Evolutionary conservation across 2,329 filamentous ascomycete genomes (phyloP).

Genomic region (Mariannaea sp.): DNA sequence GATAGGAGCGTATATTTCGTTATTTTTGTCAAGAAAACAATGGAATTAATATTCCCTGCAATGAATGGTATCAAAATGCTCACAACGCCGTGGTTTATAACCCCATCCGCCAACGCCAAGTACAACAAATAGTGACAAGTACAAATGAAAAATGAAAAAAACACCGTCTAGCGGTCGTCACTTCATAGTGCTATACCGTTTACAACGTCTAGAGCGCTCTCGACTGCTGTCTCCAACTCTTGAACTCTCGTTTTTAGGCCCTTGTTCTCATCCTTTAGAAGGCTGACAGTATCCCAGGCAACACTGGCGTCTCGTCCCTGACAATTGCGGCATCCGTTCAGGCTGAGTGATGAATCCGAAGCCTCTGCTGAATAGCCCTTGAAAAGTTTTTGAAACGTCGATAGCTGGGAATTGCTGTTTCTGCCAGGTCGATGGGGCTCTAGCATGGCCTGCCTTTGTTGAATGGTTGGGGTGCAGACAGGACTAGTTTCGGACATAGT

Average conservation of each 20-base stretch:
- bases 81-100: constrained; percentile 31
- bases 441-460: constrained; percentile 34
- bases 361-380: constrained; percentile 48
- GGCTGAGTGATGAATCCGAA: constrained; percentile 25
- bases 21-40: constrained; percentile 24
- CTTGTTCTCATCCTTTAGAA: constrained; percentile 66
- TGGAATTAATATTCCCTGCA: constrained; percentile 25
- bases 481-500: constrained; percentile 42
- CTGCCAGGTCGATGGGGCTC: constrained; percentile 40
- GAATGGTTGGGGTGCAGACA: constrained; percentile 23
- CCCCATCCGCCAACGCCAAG: constrained; percentile 27
- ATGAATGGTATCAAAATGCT: constrained; percentile 38
- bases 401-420: constrained; percentile 39
- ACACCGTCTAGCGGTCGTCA: constrained; percentile 7
- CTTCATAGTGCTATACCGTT: constrained; percentile 57
- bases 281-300: constrained; percentile 68
- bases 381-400: constrained; percentile 49
- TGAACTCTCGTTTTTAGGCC: constrained; percentile 63
- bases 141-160: not conserved
- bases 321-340: constrained; percentile 57
- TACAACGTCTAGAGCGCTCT: constrained; percentile 64
- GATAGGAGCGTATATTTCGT: constrained; percentile 20
- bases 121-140: constrained; percentile 9
- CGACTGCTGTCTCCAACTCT: constrained; percentile 63
- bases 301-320: constrained; percentile 61